Percentiles rank a stretch among this genome's conserved stretches.
phyloP scores from a whole-genome alignment of 2,329 filamentous ascomycete genomes.

The Microdochium nivale region DNA sequence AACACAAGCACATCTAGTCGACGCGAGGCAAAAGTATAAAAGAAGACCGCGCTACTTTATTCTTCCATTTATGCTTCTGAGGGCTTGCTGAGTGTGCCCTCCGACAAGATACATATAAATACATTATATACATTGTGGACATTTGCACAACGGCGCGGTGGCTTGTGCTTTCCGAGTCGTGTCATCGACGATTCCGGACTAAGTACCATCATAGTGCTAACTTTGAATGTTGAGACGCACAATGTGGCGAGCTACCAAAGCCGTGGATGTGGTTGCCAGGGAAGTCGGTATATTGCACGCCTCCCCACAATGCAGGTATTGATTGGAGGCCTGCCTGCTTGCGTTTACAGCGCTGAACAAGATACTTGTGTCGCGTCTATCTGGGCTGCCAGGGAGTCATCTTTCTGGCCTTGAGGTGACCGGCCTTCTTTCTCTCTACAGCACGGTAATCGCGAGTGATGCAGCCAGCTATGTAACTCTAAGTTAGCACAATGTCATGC shows the following conservation, averaged over 20 bases:
- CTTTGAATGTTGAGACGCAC: too few relatives aligned
- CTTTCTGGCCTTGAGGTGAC: conserved; percentile 94
- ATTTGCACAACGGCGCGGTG: not conserved
- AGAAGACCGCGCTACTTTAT: not conserved
- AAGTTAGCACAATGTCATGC: conserved; percentile 30
- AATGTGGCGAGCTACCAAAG: too few relatives aligned
- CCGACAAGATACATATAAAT: conserved; percentile 13
- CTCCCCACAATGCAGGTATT: not conserved
- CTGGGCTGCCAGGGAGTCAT: conserved; percentile 96
- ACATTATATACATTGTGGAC: conserved; percentile 11
- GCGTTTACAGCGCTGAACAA: too few relatives aligned
- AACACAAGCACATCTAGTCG: too few relatives aligned
- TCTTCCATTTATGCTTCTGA: conserved; percentile 2
- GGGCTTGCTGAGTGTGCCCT: conserved; percentile 1
- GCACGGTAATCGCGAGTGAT: conserved; percentile 83
- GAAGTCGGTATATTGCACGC: too few relatives aligned
- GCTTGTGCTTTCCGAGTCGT: too few relatives aligned
- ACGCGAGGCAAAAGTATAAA: not conserved
- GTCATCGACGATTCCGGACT: too few relatives aligned
- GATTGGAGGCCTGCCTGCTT: too few relatives aligned
- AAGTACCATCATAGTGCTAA: too few relatives aligned
- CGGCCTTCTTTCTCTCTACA: conserved; percentile 97
- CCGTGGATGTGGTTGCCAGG: too few relatives aligned
- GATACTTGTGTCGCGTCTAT: conserved; percentile 23
- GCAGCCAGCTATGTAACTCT: conserved; percentile 62